Conservation (phyloP, 2,329 filamentous ascomycete genomes). For the Aspergillus sclerotialis region DNA sequence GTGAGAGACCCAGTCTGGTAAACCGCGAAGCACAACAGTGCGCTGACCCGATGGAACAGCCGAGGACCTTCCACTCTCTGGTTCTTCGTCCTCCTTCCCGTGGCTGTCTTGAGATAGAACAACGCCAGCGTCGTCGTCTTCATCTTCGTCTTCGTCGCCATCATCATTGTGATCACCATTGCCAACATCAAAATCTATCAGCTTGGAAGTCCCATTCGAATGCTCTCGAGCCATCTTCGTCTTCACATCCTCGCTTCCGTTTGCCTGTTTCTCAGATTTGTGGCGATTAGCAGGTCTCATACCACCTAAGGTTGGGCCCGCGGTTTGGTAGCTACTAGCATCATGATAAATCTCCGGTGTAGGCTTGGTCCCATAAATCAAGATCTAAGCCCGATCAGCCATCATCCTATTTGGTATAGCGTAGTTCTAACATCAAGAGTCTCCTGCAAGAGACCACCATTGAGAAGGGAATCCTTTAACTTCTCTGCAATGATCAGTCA, state of each 20-base stretch:
- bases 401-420: not conserved
- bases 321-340: not conserved
- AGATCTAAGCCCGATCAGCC: conserved; percentile 11
- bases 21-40: conserved; percentile 52
- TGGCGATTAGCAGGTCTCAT: not conserved
- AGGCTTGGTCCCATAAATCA: conserved; percentile 10
- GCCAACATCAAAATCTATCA: too few relatives aligned
- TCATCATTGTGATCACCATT: conserved; percentile 2
- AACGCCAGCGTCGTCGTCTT: conserved; percentile 16
- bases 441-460: conserved; percentile 44
- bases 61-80: conserved; percentile 11
- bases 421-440: conserved; percentile 39
- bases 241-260: not conserved
- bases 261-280: not conserved
- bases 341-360: not conserved
- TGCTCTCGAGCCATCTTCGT: too few relatives aligned
- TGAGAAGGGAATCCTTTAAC: conserved; percentile 43
- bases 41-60: conserved; percentile 15
- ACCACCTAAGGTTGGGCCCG: not conserved
- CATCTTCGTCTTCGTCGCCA: conserved; percentile 6
- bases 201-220: too few relatives aligned
- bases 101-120: conserved; percentile 16
- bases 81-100: conserved; percentile 17
- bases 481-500: conserved; percentile 27
- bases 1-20: conserved; percentile 57